Percentiles rank a stretch among this genome's conserved stretches.
Evolutionary conservation across 1,284 basidiomycete species (phyloP).

Genomic region (Omphalotus olearius): DNA sequence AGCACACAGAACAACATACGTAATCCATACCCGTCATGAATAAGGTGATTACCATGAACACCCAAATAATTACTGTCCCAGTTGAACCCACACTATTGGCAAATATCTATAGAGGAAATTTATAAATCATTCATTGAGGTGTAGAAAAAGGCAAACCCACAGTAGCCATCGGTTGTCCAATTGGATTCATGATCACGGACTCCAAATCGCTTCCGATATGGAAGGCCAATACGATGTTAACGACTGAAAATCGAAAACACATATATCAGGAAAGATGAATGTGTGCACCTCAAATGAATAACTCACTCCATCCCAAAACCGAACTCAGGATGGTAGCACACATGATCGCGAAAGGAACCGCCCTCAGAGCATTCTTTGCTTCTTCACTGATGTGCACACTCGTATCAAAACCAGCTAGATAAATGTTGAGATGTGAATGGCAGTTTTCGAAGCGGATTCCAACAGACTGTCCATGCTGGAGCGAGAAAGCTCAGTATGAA

Average conservation of each 20-base stretch:
- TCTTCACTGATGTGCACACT: constrained; percentile 60
- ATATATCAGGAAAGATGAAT: neutral
- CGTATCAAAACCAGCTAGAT: constrained; percentile 46
- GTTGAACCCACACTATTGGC: constrained; percentile 8
- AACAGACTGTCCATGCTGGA: constrained; percentile 43
- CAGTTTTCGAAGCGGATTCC: constrained; percentile 2
- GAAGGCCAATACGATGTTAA: constrained; percentile 14
- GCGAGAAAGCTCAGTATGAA: constrained; percentile 59
- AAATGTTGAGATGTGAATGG: neutral
- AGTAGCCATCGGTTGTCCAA: constrained; percentile 16
- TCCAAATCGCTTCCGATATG: constrained; percentile 13
- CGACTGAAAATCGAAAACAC: constrained; percentile 6
- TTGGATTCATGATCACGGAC: constrained; percentile 8
- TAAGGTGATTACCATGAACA: constrained; percentile 9
- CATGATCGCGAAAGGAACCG: constrained; percentile 12
- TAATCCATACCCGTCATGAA: constrained; percentile 11
- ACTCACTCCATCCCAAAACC: constrained; percentile 9
- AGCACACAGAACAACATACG: neutral
- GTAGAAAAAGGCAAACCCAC: constrained; percentile 2
- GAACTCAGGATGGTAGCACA: constrained; percentile 6
- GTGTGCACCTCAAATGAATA: too few relatives aligned
- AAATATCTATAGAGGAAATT: constrained; percentile 6
- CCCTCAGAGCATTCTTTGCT: constrained; percentile 8
- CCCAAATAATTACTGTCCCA: constrained; percentile 12
- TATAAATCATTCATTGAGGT: neutral